phyloP scores from a whole-genome alignment of 139 green algal genomes.

The Chlamydomonas sp. region DNA sequence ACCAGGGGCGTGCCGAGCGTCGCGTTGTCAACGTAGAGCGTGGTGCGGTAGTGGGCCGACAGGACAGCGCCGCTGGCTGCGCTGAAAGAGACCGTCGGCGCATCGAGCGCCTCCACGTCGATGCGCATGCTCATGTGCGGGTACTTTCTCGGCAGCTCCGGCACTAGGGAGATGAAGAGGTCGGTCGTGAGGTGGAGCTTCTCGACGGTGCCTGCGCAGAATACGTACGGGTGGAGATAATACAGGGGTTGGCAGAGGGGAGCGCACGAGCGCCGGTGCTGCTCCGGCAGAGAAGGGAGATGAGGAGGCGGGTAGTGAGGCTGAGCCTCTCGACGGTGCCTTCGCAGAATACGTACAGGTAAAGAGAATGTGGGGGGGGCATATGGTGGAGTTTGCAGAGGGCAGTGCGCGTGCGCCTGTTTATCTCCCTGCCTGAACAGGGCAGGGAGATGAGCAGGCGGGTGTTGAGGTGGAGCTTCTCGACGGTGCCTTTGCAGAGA shows the following conservation, averaged over 20 bases:
- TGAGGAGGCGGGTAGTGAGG: too few species aligned
- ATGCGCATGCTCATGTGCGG: slow-evolving; percentile 25
- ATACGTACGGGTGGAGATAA: too few species aligned
- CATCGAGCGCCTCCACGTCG: slow-evolving; percentile 1
- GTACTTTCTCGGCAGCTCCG: slow-evolving; percentile 33
- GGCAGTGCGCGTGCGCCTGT: too few species aligned
- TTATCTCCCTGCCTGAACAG: too few species aligned
- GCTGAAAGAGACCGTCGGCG: slow-evolving; percentile 22
- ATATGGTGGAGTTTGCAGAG: too few species aligned
- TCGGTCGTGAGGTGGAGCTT: slow-evolving; percentile 36
- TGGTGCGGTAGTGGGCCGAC: slow-evolving; percentile 17
- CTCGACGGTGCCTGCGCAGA: slow-evolving; percentile 18
- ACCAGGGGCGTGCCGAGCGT: slow-evolving; percentile 27
- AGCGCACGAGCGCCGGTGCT: too few species aligned
- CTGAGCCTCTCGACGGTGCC: too few species aligned
- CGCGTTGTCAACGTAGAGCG: slow-evolving; percentile 24
- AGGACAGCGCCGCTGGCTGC: neutral
- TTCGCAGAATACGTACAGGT: too few species aligned
- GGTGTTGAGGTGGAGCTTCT: slow-evolving; percentile 30
- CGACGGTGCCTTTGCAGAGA: too few species aligned
- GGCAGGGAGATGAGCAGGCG: slow-evolving; percentile 32
- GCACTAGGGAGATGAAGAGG: slow-evolving; percentile 32
- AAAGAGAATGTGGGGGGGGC: too few species aligned
- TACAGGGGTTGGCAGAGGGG: too few species aligned
- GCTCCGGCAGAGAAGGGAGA: too few species aligned